Evolutionary conservation across 2,329 filamentous ascomycete genomes (phyloP).

Genomic region (Lasiodiplodia sp.): DNA sequence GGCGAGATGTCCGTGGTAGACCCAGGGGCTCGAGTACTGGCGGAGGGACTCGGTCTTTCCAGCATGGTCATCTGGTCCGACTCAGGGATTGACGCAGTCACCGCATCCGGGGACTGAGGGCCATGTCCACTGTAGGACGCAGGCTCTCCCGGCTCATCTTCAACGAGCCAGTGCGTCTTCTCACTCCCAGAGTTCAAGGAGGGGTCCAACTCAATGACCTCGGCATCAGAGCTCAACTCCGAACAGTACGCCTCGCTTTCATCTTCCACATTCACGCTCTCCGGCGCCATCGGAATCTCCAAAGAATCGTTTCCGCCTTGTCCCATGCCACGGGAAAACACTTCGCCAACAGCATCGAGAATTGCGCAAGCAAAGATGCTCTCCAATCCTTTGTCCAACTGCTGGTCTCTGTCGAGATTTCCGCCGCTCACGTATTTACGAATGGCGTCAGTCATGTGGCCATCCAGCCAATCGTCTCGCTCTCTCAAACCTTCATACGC

Average conservation of each 20-base stretch:
- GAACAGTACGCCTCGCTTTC: not conserved
- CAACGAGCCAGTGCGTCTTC: not conserved
- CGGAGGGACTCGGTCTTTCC: not conserved
- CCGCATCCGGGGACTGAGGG: not conserved
- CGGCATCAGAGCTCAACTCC: not conserved
- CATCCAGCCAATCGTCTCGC: conserved; percentile 7
- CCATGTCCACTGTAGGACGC: not conserved
- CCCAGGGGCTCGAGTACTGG: not conserved
- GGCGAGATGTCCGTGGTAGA: not conserved
- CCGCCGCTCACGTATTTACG: not conserved
- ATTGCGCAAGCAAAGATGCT: not conserved
- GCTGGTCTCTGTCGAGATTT: no score
- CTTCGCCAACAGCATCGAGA: not conserved
- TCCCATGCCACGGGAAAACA: not conserved
- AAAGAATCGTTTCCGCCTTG: not conserved
- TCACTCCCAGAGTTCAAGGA: not conserved
- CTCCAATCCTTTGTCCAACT: not conserved
- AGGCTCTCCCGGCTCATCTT: not conserved
- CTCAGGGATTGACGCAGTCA: not conserved
- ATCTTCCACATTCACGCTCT: not conserved
- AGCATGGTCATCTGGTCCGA: not conserved
- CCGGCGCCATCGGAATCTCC: conserved; percentile 4
- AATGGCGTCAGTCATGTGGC: not conserved
- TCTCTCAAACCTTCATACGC: not conserved
- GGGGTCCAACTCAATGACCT: not conserved